phyloP scores from a whole-genome alignment of 2,329 filamentous ascomycete genomes.

The Arthrinium phaeospermum region DNA sequence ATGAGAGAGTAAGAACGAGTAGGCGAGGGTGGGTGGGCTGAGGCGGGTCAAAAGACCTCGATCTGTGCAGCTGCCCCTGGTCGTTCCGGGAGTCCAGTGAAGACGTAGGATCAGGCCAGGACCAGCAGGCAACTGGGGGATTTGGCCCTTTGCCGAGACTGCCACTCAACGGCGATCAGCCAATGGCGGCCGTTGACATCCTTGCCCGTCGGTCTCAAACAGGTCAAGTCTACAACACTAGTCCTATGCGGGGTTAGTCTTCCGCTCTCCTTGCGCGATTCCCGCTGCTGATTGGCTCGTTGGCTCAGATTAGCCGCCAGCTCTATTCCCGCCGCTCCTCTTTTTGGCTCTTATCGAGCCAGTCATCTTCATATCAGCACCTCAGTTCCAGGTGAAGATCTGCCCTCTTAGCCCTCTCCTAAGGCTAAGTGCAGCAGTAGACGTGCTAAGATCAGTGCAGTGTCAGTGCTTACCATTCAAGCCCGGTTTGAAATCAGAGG shows the following conservation, averaged over 20 bases:
- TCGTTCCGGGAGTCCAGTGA: neutral
- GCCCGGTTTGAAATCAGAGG: neutral
- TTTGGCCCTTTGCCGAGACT: neutral
- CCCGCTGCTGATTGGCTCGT: neutral
- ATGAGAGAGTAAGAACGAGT: neutral
- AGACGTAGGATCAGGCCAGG: neutral
- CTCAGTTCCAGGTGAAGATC: neutral
- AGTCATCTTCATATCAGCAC: neutral
- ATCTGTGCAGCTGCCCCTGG: constrained; percentile 1
- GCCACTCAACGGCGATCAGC: neutral
- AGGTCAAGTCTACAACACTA: neutral
- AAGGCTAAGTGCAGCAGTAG: neutral
- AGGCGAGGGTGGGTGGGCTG: constrained; percentile 1
- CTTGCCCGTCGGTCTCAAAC: neutral
- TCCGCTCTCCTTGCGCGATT: neutral
- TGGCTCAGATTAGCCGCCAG: constrained; percentile 1
- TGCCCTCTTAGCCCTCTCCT: neutral
- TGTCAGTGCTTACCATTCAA: neutral
- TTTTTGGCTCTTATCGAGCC: neutral
- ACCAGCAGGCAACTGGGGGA: neutral
- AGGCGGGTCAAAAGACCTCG: constrained; percentile 7
- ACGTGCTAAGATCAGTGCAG: neutral
- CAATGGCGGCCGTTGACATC: neutral
- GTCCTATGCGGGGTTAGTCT: neutral
- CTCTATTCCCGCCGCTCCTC: neutral